Base-by-base conservation (phyloP, 2,329 filamentous ascomycete genomes). In the Zymoseptoria pseudotritici region DNA sequence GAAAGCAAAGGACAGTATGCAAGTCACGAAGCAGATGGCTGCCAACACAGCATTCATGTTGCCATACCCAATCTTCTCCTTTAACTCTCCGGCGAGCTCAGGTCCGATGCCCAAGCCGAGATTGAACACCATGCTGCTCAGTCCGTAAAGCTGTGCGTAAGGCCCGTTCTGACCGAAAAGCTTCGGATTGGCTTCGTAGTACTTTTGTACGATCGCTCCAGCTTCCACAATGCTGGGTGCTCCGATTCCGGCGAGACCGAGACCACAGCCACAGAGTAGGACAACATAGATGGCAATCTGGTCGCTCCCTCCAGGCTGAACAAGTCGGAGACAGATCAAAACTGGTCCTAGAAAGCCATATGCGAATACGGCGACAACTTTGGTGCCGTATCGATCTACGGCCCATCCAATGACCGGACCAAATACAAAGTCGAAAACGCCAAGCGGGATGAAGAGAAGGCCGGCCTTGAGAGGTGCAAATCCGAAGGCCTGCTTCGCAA, bases 131-230 rank as follows among this genome's bases (percentile, higher is more conserved):
- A 87, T 80, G n/a, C 80, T 83, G 65, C 83, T 86, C 60, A 88
- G 74, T 2, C 82, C 84, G 69, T 87, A 88, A 0, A 87, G 75
- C 71, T 88, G 86, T 1, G 84, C 85, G 67, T 86, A 86, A 0
- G 85, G 84, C 0, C 82, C 82, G 4, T 80, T 75, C 1, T 75
- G 71, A 0, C 82, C 81, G 63, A 86, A 86, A 55, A 83, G 74
- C 0, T 77, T 78, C 1, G 76, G 76, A 58, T 86, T 86, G 1
- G 78, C 79, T 53, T 78, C 75, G 61, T 83, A 78, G 65, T 83
- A 86, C 50, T 76, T 78, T 62, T 83, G 78, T 1, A 86, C 77
- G 0, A 86, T 76, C 10, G 75, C 73, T 4, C 82, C 82, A 1
- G 81, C 77, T 69, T 86, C 84, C 19, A 86, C 83, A 8, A 86